Conservation (phyloP, 306 rosid species). For the Quillaja saponaria region DNA sequence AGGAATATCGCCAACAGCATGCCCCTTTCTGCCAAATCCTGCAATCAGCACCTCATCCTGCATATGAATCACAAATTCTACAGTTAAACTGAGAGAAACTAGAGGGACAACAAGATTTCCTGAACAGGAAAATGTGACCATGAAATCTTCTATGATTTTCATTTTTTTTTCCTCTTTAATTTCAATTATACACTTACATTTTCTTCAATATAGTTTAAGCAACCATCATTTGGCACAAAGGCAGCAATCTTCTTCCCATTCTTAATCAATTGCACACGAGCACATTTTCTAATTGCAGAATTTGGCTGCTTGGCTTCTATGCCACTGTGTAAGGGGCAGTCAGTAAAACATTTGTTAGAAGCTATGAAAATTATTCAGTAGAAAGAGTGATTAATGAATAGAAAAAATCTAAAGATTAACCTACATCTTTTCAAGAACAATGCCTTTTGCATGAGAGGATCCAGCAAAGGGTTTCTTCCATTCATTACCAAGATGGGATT, state of each 20-base stretch:
- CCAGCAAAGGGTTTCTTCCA: constrained; percentile 75
- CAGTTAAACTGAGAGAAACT: background rate
- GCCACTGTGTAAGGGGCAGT: constrained; percentile 44
- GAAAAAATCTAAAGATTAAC: constrained; percentile 6
- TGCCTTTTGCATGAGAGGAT: constrained; percentile 64
- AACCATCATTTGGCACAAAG: constrained; percentile 71
- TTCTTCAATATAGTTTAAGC: constrained; percentile 61
- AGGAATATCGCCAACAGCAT: constrained; percentile 70
- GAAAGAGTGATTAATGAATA: constrained; percentile 5
- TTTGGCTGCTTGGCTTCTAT: constrained; percentile 72
- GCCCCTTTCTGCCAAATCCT: constrained; percentile 65
- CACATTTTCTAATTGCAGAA: constrained; percentile 72
- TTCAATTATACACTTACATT: constrained; percentile 43
- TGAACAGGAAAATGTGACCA: too few relatives aligned
- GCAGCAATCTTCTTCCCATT: constrained; percentile 72
- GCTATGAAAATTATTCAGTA: background rate
- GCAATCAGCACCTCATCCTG: constrained; percentile 76
- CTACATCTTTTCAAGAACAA: constrained; percentile 64
- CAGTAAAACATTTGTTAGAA: constrained; percentile 9
- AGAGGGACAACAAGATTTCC: background rate
- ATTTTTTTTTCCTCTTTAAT: background rate
- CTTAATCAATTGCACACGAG: constrained; percentile 63
- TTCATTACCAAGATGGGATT: constrained; percentile 64
- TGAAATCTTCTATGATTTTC: too few relatives aligned
- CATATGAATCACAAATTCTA: background rate